phyloP scores from a whole-genome alignment of 2,329 filamentous ascomycete species.

The Clarireedia paspali region DNA sequence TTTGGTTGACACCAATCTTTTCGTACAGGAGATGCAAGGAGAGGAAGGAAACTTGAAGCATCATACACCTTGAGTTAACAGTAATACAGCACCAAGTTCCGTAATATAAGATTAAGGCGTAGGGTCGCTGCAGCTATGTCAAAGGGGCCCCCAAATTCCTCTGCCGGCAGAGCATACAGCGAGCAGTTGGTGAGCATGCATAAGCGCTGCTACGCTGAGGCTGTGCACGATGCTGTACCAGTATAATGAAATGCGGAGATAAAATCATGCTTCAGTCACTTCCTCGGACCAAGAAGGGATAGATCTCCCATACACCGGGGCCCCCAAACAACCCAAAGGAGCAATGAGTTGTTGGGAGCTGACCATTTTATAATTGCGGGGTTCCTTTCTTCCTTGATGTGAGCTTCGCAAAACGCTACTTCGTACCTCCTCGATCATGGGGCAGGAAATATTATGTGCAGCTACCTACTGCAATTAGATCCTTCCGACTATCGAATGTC shows the following conservation, averaged over 20 bases:
- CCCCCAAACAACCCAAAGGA: background rate
- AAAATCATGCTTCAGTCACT: background rate
- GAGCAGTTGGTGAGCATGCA: background rate
- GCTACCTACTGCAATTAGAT: constrained; percentile 2
- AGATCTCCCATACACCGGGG: constrained; percentile 2
- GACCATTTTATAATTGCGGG: background rate
- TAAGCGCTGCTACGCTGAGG: constrained; percentile 4
- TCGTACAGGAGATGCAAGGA: no score
- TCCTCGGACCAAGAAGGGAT: background rate
- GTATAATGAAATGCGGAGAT: constrained; percentile 2
- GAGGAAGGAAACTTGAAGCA: background rate
- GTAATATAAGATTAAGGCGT: background rate
- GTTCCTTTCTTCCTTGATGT: constrained; percentile 2
- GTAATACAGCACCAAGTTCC: background rate
- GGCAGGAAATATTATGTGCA: background rate
- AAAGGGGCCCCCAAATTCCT: background rate
- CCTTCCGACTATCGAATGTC: background rate
- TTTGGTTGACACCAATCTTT: no score
- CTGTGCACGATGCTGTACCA: background rate
- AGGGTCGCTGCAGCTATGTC: background rate
- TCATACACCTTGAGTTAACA: no score
- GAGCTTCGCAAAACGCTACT: background rate
- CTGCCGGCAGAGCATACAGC: background rate
- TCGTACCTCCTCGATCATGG: background rate
- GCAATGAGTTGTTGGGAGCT: background rate